Base-by-base conservation (phyloP, 2,329 filamentous ascomycete species). In the Penicillium janthinellum region DNA sequence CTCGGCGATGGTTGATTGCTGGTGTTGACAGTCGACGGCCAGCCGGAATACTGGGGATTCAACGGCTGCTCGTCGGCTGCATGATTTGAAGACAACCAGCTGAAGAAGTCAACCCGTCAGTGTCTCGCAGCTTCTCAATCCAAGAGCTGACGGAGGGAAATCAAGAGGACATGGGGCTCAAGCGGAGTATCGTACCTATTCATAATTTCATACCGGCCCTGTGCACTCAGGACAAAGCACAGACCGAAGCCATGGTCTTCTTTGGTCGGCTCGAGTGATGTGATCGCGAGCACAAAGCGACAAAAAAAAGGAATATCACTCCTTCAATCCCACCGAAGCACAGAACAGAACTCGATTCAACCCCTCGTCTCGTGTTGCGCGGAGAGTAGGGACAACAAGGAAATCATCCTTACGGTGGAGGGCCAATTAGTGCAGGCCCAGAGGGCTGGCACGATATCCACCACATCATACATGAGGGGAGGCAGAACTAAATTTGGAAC, bases 141-240 rank as follows among this genome's bases (percentile, higher is more conserved):
- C 15, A 10, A 15, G 15, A 31, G 37, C 11, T 35, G 38, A 31
- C 22, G 4, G 25, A 25, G 37, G 22, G 41, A 52, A 42, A 52
- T n/a, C 31, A 38, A 28, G 41, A 55, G 51, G 58, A 20, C 20
- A 51, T 34, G 47, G 38, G 22, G 57, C 45, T 57, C 56, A 52
- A 56, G 51, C 44, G 62, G 64, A 64, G 52, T 54, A 55, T 64
- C 70, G 61, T 65, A 77, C 74, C 72, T 76, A 72, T 76, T 76
- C 71, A 77, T 77, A 71, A 62, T 74, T 76, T 76, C 71, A 77
- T 77, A 71, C 62, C 73, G 68, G 64, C 66, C 54, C 63, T 56
- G 57, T 41, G 61, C 64, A 67, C 59, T 60, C 61, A 61, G 61
- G 68, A 70, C 60, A 61, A 60, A 60, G 61, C 68, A 62, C 63